Evolutionary conservation across 208 protist genomes (phyloP).

Genomic region (Angomonas ambiguus): DNA sequence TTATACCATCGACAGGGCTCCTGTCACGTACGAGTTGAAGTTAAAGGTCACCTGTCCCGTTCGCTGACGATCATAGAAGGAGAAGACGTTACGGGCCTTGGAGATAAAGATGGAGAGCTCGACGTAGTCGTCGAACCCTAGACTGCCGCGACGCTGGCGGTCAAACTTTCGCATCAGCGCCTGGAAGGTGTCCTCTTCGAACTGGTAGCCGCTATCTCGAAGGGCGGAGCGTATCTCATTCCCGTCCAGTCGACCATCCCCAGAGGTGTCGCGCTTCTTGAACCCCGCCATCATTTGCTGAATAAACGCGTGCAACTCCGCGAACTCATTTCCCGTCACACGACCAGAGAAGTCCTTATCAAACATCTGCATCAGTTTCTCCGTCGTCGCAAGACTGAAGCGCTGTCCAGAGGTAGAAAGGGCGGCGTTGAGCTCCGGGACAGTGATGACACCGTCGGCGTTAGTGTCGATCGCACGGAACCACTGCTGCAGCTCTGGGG

Average conservation of each 20-base stretch:
- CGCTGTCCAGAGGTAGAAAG: constrained; percentile 46
- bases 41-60: constrained; percentile 66
- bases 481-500: constrained; percentile 52
- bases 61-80: constrained; percentile 66
- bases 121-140: constrained; percentile 87
- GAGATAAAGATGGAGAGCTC: constrained; percentile 85
- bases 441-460: constrained; percentile 57
- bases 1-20: constrained; percentile 53
- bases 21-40: constrained; percentile 66
- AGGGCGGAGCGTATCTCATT: constrained; percentile 69
- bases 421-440: constrained; percentile 69
- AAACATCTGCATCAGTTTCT: constrained; percentile 80
- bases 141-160: constrained; percentile 51
- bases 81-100: constrained; percentile 62
- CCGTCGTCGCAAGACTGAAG: constrained; percentile 73
- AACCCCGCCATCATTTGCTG: constrained; percentile 69
- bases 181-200: constrained; percentile 76
- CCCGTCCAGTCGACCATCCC: constrained; percentile 60
- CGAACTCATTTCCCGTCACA: constrained; percentile 73
- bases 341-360: constrained; percentile 60
- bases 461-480: constrained; percentile 79
- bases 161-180: constrained; percentile 85
- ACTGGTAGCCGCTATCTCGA: constrained; percentile 33
- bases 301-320: constrained; percentile 73
- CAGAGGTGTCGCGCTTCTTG: constrained; percentile 39